A percentile compares a stretch with the other conserved stretches of the same genome.
Evolutionary conservation across 2,329 filamentous ascomycete species (phyloP).

Genomic region (Colletotrichum lindemuthianum): DNA sequence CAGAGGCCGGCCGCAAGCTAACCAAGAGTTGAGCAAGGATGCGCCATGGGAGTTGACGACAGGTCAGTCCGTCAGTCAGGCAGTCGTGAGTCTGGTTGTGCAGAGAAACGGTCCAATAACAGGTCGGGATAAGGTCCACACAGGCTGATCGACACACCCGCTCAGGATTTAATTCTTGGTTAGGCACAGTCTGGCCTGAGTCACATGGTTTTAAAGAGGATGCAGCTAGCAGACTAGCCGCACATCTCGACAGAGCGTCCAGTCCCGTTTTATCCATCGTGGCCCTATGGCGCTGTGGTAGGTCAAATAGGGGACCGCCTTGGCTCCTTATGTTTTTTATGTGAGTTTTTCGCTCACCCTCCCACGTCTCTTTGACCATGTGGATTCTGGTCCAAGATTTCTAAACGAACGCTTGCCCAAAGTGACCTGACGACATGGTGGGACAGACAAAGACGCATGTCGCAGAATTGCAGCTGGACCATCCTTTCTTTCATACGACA

Average conservation of each 20-base stretch:
- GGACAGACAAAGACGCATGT: conserved; percentile 24
- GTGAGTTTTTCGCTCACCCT: background rate
- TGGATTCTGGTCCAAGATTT: conserved; percentile 16
- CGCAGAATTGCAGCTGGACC: conserved; percentile 10
- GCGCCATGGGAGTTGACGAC: conserved; percentile 15
- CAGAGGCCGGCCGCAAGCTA: background rate
- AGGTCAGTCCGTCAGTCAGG: conserved; percentile 2
- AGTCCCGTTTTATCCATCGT: conserved; percentile 30
- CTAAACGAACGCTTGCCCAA: conserved; percentile 9
- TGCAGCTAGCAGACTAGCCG: conserved; percentile 34
- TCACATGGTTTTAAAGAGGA: conserved; percentile 36
- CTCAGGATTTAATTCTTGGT: conserved; percentile 16
- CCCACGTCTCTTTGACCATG: conserved; percentile 13
- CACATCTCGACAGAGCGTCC: conserved; percentile 17
- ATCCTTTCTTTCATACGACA: background rate
- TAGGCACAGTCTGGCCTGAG: conserved; percentile 18
- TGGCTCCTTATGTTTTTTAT: conserved; percentile 19
- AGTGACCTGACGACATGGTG: conserved; percentile 12
- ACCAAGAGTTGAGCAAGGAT: background rate
- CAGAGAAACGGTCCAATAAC: conserved; percentile 15
- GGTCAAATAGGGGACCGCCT: conserved; percentile 27
- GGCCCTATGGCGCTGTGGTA: conserved; percentile 33
- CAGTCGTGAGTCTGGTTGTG: background rate
- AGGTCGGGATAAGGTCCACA: conserved; percentile 23
- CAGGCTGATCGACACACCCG: conserved; percentile 28